These are phyloP conservation scores for Meyerozyma athensensis DNA, from an alignment of 1,139 yeast species.

Conservation along the genomic window DNA sequence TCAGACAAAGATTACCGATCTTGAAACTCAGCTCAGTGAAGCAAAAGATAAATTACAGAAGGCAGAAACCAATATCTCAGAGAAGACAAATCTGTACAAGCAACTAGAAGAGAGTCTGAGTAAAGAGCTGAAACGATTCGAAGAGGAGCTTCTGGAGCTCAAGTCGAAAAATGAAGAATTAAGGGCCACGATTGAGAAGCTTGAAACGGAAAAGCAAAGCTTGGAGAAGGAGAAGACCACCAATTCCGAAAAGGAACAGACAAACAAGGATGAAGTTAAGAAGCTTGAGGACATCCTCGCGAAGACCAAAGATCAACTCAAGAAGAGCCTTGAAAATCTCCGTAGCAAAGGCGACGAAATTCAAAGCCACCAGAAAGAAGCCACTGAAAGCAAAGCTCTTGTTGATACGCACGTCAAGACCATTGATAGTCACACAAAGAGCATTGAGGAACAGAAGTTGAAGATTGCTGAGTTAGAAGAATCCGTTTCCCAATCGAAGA, in stretches of 20 bases:
- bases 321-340: background rate
- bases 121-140: slow-evolving; percentile 1
- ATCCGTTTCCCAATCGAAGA: background rate
- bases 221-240: background rate
- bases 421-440: background rate
- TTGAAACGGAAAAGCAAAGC: background rate
- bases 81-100: no score
- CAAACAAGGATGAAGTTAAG: background rate
- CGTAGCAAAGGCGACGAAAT: slow-evolving; percentile 2
- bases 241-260: background rate
- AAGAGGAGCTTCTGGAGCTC: background rate
- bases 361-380: slow-evolving; percentile 1
- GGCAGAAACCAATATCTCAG: no score
- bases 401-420: background rate
- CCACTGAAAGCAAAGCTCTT: background rate
- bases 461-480: slow-evolving; percentile 1
- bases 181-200: background rate
- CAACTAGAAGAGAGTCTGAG: background rate
- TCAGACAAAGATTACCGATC: no score
- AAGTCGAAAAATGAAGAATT: slow-evolving; percentile 5
- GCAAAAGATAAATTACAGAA: no score
- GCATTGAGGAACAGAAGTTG: slow-evolving; percentile 4
- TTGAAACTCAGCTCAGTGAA: no score
- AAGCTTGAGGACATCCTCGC: background rate
- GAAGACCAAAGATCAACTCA: background rate